Conservation (phyloP, 2,329 filamentous ascomycete species). For the Ophioceras dolichostomum region DNA sequence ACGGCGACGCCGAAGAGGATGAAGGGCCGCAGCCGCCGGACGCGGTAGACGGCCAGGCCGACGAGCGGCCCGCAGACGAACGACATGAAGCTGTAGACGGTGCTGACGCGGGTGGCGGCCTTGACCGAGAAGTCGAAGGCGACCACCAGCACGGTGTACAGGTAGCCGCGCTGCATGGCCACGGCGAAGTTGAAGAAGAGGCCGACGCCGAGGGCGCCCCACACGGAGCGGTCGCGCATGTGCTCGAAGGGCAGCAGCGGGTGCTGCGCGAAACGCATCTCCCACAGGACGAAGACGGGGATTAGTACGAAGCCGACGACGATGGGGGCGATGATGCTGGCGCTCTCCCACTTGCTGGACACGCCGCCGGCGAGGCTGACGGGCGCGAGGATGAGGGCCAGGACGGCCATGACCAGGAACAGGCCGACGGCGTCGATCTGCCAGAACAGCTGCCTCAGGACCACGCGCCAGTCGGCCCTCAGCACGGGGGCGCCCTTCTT, state of each 20-base stretch:
- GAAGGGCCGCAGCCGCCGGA: constrained; percentile 50
- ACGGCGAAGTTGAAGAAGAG: constrained; percentile 43
- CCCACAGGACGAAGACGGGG: constrained; percentile 37
- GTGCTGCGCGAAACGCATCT: constrained; percentile 31
- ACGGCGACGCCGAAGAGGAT: constrained; percentile 47
- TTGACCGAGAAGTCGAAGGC: constrained; percentile 46
- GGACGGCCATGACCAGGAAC: constrained; percentile 30
- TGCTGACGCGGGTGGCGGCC: constrained; percentile 44
- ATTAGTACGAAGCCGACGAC: constrained; percentile 32
- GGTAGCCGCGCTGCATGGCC: constrained; percentile 51
- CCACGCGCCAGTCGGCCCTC: neutral
- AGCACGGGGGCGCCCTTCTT: constrained; percentile 3
- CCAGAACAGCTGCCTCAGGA: constrained; percentile 31
- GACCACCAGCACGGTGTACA: constrained; percentile 50
- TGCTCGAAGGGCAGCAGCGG: constrained; percentile 48
- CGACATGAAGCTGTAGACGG: constrained; percentile 44
- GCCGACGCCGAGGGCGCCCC: constrained; percentile 49
- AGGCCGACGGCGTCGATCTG: constrained; percentile 31
- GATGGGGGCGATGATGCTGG: constrained; percentile 28
- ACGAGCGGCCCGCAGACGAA: constrained; percentile 45
- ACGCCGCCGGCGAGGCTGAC: constrained; percentile 32
- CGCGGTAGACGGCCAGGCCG: constrained; percentile 42
- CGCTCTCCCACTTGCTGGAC: constrained; percentile 21
- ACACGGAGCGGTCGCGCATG: constrained; percentile 51
- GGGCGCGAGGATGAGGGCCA: constrained; percentile 31